These are phyloP conservation scores for Xerocomus spinulosus DNA, from an alignment of 768 basidiomycete genomes.

Conservation along the genomic window DNA sequence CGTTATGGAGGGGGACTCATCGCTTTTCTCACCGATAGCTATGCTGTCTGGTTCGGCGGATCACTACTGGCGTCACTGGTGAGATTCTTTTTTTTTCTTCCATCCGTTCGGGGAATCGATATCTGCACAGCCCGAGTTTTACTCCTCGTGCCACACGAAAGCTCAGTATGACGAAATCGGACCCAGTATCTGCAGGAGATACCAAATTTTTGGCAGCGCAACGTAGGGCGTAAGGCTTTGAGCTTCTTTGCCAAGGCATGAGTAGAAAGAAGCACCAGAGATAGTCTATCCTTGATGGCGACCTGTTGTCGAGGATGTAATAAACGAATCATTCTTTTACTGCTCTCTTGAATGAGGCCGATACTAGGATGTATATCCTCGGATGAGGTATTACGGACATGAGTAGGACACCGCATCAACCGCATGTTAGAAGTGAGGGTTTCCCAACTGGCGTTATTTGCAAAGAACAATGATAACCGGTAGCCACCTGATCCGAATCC, in stretches of 20 bases:
- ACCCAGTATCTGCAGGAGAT: slow-evolving; percentile 86
- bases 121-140: slow-evolving; percentile 78
- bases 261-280: neutral
- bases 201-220: slow-evolving; percentile 90
- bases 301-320: neutral
- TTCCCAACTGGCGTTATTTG: neutral
- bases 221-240: slow-evolving; percentile 39
- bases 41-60: slow-evolving; percentile 98
- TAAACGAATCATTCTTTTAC: neutral
- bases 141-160: slow-evolving; percentile 89
- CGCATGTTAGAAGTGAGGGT: too few relatives aligned
- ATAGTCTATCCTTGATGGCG: slow-evolving; percentile 1
- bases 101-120: slow-evolving; percentile 1
- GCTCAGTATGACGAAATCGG: slow-evolving; percentile 93
- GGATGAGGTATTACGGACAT: too few relatives aligned
- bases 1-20: slow-evolving; percentile 3
- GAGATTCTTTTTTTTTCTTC: slow-evolving; percentile 25
- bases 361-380: too few relatives aligned
- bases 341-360: too few relatives aligned
- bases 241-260: neutral
- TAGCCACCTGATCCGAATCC: neutral
- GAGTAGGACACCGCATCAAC: too few relatives aligned
- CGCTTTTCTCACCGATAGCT: slow-evolving; percentile 38
- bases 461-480: neutral
- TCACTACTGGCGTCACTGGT: slow-evolving; percentile 91